These are phyloP conservation scores for Friedmanniomyces endolithicus DNA, from an alignment of 495 filamentous ascomycete genomes.

Conservation along the genomic window DNA sequence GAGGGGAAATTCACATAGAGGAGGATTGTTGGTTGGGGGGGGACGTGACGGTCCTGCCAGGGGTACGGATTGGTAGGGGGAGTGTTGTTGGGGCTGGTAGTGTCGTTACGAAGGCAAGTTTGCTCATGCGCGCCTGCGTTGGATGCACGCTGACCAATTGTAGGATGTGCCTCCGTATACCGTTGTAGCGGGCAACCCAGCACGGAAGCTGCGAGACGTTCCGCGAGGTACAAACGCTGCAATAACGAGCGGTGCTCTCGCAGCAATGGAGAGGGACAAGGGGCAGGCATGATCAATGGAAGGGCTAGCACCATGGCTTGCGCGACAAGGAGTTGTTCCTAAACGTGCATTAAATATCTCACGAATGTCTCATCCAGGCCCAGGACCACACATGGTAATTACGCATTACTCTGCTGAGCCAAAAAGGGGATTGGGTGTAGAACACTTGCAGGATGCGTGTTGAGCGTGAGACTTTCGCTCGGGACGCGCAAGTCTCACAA, in stretches of 20 bases:
- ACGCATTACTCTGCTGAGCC: too few species aligned
- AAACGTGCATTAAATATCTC: too few species aligned
- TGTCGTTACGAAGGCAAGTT: constrained; percentile 74
- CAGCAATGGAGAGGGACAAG: constrained; percentile 9
- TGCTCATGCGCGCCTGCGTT: not conserved
- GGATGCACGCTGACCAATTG: not conserved
- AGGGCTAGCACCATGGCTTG: too few species aligned
- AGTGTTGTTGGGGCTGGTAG: constrained; percentile 72
- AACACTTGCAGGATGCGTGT: too few species aligned
- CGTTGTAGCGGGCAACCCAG: constrained; percentile 31
- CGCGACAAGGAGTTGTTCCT: too few species aligned
- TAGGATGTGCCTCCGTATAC: constrained; percentile 27
- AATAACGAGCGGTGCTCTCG: constrained; percentile 15
- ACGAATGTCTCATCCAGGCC: too few species aligned
- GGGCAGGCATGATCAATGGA: too few species aligned
- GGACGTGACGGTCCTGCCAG: constrained; percentile 59
- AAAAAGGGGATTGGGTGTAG: too few species aligned
- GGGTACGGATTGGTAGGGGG: constrained; percentile 70
- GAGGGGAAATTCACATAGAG: constrained; percentile 62
- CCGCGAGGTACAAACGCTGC: constrained; percentile 10
- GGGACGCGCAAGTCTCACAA: too few species aligned
- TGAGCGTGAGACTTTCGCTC: too few species aligned
- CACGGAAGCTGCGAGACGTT: constrained; percentile 18
- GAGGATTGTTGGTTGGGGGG: constrained; percentile 89
- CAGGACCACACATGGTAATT: too few species aligned